phyloP scores from a whole-genome alignment of 2,329 filamentous ascomycete species.

The Podosphaera xanthii region DNA sequence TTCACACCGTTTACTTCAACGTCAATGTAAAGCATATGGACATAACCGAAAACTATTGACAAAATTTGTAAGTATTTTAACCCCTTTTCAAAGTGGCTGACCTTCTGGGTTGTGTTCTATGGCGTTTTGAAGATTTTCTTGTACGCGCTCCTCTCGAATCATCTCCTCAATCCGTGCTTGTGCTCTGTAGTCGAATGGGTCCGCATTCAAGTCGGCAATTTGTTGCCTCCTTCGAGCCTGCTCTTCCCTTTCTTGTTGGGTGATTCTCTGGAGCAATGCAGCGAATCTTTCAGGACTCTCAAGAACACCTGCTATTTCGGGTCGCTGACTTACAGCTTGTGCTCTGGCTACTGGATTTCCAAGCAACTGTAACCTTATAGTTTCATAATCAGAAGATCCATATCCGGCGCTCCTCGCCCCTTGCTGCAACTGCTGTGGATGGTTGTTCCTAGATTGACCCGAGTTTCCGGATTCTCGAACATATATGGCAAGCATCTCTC shows the following conservation, averaged over 20 bases:
- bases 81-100: slow-evolving; percentile 21
- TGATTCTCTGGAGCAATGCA: slow-evolving; percentile 43
- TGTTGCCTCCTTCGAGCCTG: slow-evolving; percentile 60
- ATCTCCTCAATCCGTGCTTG: slow-evolving; percentile 90
- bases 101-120: slow-evolving; percentile 96
- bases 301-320: slow-evolving; percentile 53
- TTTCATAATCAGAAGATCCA: slow-evolving; percentile 46
- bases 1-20: slow-evolving; percentile 84
- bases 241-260: slow-evolving; percentile 46
- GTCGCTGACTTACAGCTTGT: slow-evolving; percentile 48
- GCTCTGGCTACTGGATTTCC: slow-evolving; percentile 52
- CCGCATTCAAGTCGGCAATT: slow-evolving; percentile 69
- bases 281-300: slow-evolving; percentile 59
- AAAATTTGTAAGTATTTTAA: not conserved
- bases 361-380: slow-evolving; percentile 60
- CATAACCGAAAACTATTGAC: slow-evolving; percentile 64
- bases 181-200: slow-evolving; percentile 82
- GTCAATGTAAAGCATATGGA: slow-evolving; percentile 90
- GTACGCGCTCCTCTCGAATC: slow-evolving; percentile 81
- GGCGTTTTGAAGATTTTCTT: slow-evolving; percentile 87
- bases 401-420: slow-evolving; percentile 15
- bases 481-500: slow-evolving; percentile 80
- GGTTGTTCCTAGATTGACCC: slow-evolving; percentile 21
- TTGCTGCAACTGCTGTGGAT: slow-evolving; percentile 16
- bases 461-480: slow-evolving; percentile 29